Evolutionary conservation across 441 rosid species (phyloP).

Genomic region (Populus trichocarpa): DNA sequence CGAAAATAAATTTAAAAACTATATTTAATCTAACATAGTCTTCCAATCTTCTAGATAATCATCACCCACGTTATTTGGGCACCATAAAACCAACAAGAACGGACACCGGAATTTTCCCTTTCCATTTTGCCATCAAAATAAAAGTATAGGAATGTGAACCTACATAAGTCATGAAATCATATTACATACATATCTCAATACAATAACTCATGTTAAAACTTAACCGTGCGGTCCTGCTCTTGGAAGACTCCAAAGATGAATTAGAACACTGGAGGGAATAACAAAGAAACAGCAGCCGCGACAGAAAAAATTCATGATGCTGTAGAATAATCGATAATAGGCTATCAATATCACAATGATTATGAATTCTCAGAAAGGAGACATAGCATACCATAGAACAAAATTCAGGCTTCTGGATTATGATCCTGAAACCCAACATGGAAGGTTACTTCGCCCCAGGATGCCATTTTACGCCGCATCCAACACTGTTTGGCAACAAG

Average conservation of each 20-base stretch:
- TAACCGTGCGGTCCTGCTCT: neutral
- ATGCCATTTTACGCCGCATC: conserved; percentile 99
- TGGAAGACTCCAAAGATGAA: neutral
- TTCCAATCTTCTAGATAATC: too few relatives aligned
- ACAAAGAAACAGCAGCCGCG: neutral
- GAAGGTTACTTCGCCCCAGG: conserved; percentile 27
- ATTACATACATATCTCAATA: neutral
- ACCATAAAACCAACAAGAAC: too few relatives aligned
- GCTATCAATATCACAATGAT: conserved; percentile 7
- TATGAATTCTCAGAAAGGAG: neutral
- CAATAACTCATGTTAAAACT: neutral
- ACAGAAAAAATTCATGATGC: neutral
- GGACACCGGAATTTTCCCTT: too few relatives aligned
- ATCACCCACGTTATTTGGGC: too few relatives aligned
- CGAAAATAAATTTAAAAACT: too few relatives aligned
- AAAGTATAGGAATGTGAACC: neutral
- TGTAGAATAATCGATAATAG: neutral
- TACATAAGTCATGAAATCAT: neutral
- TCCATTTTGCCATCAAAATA: too few relatives aligned
- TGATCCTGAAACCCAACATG: neutral
- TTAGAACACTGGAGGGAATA: conserved; percentile 1
- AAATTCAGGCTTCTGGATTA: neutral
- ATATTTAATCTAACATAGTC: too few relatives aligned
- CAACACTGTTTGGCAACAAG: conserved; percentile 46
- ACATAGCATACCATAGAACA: conserved; percentile 9